Evolutionary conservation across 2,329 filamentous ascomycete species (phyloP).

Genomic region (Juglanconis juglandina): DNA sequence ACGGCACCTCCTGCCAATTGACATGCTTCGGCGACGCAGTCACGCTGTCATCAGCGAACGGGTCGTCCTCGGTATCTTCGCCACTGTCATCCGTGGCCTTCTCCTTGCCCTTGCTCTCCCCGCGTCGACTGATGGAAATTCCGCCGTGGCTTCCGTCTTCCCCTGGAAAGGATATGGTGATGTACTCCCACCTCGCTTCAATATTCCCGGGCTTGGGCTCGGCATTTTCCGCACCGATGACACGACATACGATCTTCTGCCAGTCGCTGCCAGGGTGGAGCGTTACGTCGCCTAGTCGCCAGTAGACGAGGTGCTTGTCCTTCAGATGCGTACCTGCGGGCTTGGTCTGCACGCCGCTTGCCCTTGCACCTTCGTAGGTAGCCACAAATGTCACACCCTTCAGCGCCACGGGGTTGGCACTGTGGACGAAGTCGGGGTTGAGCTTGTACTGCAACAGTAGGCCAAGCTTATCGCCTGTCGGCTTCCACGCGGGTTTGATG

Average conservation of each 20-base stretch:
- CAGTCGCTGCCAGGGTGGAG: constrained; percentile 48
- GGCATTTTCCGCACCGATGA: constrained; percentile 67
- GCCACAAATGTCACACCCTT: constrained; percentile 74
- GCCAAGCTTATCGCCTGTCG: constrained; percentile 80
- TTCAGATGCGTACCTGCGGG: constrained; percentile 75
- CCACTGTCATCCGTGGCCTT: constrained; percentile 40
- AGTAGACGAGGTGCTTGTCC: constrained; percentile 75
- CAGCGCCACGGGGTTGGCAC: constrained; percentile 39
- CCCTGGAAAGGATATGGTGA: constrained; percentile 23
- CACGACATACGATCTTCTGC: constrained; percentile 78
- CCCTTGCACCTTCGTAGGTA: constrained; percentile 64
- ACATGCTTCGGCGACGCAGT: constrained; percentile 25
- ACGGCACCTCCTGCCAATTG: constrained; percentile 65
- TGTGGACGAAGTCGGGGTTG: constrained; percentile 63
- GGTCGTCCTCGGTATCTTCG: constrained; percentile 52
- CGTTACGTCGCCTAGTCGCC: constrained; percentile 74
- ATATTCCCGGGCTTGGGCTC: constrained; percentile 71
- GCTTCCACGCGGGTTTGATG: constrained; percentile 75
- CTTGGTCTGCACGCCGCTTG: constrained; percentile 70
- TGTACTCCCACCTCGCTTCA: constrained; percentile 77
- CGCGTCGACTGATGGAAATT: constrained; percentile 60
- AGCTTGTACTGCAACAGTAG: constrained; percentile 80
- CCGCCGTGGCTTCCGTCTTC: constrained; percentile 50
- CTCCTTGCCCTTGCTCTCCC: constrained; percentile 49
- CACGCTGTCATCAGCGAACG: constrained; percentile 63